Evolutionary conservation across 2,329 filamentous ascomycete species (phyloP).

Genomic region (Orbilia ellipsospora): DNA sequence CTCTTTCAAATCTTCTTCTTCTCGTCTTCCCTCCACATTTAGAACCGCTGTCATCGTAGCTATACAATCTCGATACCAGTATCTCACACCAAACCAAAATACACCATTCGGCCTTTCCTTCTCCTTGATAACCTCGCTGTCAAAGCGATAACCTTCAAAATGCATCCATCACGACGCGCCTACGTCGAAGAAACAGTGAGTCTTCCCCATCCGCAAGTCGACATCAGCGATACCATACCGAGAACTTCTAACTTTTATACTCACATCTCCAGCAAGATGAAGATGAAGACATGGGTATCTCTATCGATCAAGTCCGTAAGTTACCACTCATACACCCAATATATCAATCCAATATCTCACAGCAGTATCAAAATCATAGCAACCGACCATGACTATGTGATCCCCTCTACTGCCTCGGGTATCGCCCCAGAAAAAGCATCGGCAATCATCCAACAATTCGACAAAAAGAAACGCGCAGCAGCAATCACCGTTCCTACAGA

Average conservation of each 20-base stretch:
- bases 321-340: constrained; percentile 54
- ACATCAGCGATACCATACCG: constrained; percentile 6
- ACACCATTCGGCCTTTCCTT: not conserved
- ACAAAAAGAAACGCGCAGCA: constrained; percentile 87
- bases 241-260: constrained; percentile 55
- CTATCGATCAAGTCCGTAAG: constrained; percentile 73
- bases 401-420: constrained; percentile 73
- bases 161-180: constrained; percentile 54
- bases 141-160: constrained; percentile 8
- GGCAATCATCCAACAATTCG: constrained; percentile 86
- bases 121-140: not conserved
- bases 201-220: constrained; percentile 13
- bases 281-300: constrained; percentile 71
- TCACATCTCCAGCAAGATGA: constrained; percentile 62
- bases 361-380: constrained; percentile 62
- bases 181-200: constrained; percentile 56
- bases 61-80: too few relatives aligned
- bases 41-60: too few relatives aligned
- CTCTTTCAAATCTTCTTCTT: too few relatives aligned
- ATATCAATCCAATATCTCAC: constrained; percentile 41
- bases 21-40: too few relatives aligned
- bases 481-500: constrained; percentile 93
- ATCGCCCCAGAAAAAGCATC: constrained; percentile 83
- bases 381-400: constrained; percentile 84
- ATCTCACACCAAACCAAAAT: too few relatives aligned